Evolutionary conservation across 2,329 filamentous ascomycete species (phyloP).

Genomic region (Scolecobasidium constrictum): DNA sequence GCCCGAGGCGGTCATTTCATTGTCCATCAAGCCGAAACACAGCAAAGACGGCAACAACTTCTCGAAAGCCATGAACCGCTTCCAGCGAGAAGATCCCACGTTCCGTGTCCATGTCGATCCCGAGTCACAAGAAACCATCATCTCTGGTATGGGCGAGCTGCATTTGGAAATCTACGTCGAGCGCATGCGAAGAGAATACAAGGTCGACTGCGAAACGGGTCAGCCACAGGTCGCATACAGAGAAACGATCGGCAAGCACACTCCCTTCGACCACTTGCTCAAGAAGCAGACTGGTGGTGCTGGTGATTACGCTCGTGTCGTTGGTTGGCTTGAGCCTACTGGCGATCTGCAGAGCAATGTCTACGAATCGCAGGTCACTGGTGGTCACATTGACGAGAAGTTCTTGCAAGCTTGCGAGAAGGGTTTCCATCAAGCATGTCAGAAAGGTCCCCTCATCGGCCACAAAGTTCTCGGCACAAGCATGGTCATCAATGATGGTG

Average conservation of each 20-base stretch:
- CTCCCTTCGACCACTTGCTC: conserved; percentile 84
- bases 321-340: conserved; percentile 83
- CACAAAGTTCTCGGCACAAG: conserved; percentile 81
- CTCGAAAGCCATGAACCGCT: conserved; percentile 96
- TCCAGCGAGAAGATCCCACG: conserved; percentile 95
- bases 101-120: conserved; percentile 89
- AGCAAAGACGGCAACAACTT: conserved; percentile 88
- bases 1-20: conserved; percentile 92
- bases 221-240: conserved; percentile 95
- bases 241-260: conserved; percentile 72
- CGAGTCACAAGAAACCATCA: conserved; percentile 93
- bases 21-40: conserved; percentile 93
- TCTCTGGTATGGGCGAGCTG: conserved; percentile 95
- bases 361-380: conserved; percentile 80
- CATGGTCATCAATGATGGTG: conserved; percentile 94
- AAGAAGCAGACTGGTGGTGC: conserved; percentile 94
- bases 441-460: conserved; percentile 81
- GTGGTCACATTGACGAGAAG: conserved; percentile 90
- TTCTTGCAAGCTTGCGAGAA: conserved; percentile 91
- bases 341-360: conserved; percentile 60
- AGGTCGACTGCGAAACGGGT: conserved; percentile 89
- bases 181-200: conserved; percentile 93
- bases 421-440: conserved; percentile 74
- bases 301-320: conserved; percentile 88
- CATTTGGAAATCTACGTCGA: conserved; percentile 97